Percentiles rank a stretch among this genome's conserved stretches.
These are phyloP conservation scores for Amanita thiersii DNA, from an alignment of 768 basidiomycete species.

Conservation along the genomic window DNA sequence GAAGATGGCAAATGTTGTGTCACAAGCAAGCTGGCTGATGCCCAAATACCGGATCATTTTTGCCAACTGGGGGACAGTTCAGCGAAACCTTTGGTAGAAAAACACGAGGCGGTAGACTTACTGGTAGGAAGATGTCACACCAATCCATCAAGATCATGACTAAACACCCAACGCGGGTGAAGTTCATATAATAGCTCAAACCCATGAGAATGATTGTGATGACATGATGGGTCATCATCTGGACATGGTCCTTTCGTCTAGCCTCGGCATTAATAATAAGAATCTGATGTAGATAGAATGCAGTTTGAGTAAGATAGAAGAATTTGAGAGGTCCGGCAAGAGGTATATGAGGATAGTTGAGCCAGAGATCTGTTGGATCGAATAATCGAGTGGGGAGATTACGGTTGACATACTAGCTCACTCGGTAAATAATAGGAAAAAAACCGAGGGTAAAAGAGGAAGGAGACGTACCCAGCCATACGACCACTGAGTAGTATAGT, in stretches of 20 bases:
- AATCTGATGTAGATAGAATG: conserved; percentile 89
- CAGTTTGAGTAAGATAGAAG: conserved; percentile 80
- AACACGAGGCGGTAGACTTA: conserved; percentile 31
- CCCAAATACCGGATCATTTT: conserved; percentile 92
- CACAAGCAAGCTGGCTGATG: conserved; percentile 52
- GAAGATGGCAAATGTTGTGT: conserved; percentile 73
- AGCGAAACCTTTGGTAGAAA: background rate
- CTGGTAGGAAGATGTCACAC: conserved; percentile 88
- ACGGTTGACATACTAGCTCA: conserved; percentile 67
- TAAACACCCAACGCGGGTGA: conserved; percentile 83
- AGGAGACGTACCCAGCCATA: conserved; percentile 74
- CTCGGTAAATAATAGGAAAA: conserved; percentile 10
- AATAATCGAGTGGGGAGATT: conserved; percentile 61
- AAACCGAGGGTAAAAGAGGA: conserved; percentile 8
- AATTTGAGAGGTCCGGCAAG: conserved; percentile 79
- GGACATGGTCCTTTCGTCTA: conserved; percentile 83
- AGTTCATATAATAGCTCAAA: conserved; percentile 73
- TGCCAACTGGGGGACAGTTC: conserved; percentile 48
- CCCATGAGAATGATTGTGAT: conserved; percentile 78
- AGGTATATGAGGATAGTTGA: conserved; percentile 73
- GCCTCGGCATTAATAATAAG: conserved; percentile 91
- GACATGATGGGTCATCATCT: conserved; percentile 96
- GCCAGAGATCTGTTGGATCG: conserved; percentile 64
- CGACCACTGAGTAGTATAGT: conserved; percentile 68
- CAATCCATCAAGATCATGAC: conserved; percentile 93